Evolutionary conservation across 768 basidiomycete species (phyloP).

Genomic region (Pisolithus orientalis): DNA sequence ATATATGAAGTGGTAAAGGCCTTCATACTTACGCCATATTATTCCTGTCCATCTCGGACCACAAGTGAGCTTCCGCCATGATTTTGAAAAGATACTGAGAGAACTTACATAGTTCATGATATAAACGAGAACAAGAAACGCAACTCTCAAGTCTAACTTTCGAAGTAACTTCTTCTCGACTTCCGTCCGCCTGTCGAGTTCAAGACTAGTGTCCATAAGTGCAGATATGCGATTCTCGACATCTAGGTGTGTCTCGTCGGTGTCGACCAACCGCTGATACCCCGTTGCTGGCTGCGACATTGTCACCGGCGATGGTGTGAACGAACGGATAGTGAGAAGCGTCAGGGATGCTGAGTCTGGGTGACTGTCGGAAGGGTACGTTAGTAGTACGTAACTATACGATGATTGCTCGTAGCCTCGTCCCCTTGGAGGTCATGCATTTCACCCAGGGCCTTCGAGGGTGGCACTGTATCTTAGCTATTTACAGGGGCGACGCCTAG

Average conservation of each 20-base stretch:
- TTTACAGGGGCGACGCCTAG: too few species aligned
- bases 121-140: constrained; percentile 40
- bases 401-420: too few species aligned
- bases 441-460: too few species aligned
- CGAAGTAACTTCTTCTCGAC: constrained; percentile 37
- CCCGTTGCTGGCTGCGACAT: background rate
- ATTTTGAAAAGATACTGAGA: background rate
- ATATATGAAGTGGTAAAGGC: background rate
- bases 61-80: background rate
- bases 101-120: constrained; percentile 41
- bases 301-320: background rate
- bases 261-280: background rate
- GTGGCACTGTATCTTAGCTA: too few species aligned
- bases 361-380: too few species aligned
- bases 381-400: too few species aligned
- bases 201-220: background rate
- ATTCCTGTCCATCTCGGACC: constrained; percentile 56
- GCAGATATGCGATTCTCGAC: background rate
- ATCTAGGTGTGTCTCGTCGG: background rate
- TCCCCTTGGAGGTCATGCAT: too few species aligned
- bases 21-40: constrained; percentile 46
- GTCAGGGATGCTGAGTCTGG: too few species aligned
- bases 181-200: constrained; percentile 25
- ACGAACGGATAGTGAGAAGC: too few species aligned
- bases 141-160: constrained; percentile 39